phyloP scores from a whole-genome alignment of 2,329 filamentous ascomycete genomes.

The Apiospora malaysiana region DNA sequence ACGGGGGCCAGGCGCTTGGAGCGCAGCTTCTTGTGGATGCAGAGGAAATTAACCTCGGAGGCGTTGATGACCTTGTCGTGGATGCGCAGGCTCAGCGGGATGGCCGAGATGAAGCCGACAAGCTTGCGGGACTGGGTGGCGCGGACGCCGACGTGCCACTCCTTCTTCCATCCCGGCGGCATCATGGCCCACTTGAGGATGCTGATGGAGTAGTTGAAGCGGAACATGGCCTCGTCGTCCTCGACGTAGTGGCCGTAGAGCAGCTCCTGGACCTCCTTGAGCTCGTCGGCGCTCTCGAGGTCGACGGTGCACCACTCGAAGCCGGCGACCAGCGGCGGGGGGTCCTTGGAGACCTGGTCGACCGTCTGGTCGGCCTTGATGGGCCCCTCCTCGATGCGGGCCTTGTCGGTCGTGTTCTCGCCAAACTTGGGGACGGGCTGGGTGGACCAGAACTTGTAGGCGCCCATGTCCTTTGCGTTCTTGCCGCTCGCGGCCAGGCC shows the following conservation, averaged over 20 bases:
- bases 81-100: conserved; percentile 83
- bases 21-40: conserved; percentile 96
- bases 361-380: conserved; percentile 78
- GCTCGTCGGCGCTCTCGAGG: conserved; percentile 75
- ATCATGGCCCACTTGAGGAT: conserved; percentile 96
- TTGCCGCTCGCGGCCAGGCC: conserved; percentile 79
- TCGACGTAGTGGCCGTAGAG: conserved; percentile 96
- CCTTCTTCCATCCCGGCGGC: conserved; percentile 89
- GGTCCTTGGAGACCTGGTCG: conserved; percentile 79
- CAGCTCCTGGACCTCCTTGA: conserved; percentile 91
- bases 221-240: conserved; percentile 95
- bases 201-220: conserved; percentile 91
- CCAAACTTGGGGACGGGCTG: conserved; percentile 91
- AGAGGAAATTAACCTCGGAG: conserved; percentile 97
- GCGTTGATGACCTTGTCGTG: conserved; percentile 76
- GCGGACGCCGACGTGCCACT: conserved; percentile 95
- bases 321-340: conserved; percentile 75
- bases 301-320: conserved; percentile 97
- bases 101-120: conserved; percentile 94
- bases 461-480: conserved; percentile 94
- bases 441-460: conserved; percentile 98
- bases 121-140: conserved; percentile 83
- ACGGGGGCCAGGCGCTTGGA: conserved; percentile 91
- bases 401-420: conserved; percentile 53
- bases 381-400: conserved; percentile 75